Evolutionary conservation across 2,329 filamentous ascomycete genomes (phyloP).

Genomic region (Rutstroemia sp.): DNA sequence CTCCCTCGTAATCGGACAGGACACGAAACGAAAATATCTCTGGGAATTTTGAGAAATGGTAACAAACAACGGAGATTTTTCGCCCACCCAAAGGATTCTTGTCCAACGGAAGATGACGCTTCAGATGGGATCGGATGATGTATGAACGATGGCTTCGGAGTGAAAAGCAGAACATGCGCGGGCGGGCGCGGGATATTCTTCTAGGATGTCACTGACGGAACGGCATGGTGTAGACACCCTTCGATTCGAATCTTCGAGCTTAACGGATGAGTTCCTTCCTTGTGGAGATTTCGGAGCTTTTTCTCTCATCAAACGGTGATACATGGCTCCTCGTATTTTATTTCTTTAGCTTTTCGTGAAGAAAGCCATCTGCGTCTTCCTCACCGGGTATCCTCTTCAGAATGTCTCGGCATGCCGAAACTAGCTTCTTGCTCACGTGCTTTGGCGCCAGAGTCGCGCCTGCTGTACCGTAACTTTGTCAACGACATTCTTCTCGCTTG

Average conservation of each 20-base stretch:
- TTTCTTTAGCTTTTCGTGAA: not conserved
- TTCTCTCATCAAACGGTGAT: not conserved
- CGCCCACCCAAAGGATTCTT: not conserved
- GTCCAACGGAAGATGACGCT: not conserved
- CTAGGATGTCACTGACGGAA: not conserved
- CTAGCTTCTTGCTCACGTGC: conserved; percentile 3
- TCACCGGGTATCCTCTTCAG: not conserved
- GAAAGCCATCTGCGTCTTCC: not conserved
- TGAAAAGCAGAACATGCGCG: not conserved
- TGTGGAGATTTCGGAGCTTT: not conserved
- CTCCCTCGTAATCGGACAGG: not conserved
- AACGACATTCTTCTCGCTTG: not conserved
- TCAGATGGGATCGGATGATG: not conserved
- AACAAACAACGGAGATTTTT: not conserved
- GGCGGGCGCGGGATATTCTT: not conserved
- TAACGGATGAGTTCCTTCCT: not conserved
- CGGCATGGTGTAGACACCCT: not conserved
- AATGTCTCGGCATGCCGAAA: not conserved
- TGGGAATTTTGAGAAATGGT: not conserved
- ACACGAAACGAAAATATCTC: not conserved
- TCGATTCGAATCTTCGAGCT: not conserved
- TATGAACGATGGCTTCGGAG: not conserved
- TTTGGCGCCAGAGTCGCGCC: conserved; percentile 2
- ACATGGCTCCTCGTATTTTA: not conserved
- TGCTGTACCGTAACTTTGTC: conserved; percentile 8